A percentile compares a stretch with the other conserved stretches of the same genome.
phyloP scores from a whole-genome alignment of 371 early-diverging fungal species.

The Rhizomucor miehei region DNA sequence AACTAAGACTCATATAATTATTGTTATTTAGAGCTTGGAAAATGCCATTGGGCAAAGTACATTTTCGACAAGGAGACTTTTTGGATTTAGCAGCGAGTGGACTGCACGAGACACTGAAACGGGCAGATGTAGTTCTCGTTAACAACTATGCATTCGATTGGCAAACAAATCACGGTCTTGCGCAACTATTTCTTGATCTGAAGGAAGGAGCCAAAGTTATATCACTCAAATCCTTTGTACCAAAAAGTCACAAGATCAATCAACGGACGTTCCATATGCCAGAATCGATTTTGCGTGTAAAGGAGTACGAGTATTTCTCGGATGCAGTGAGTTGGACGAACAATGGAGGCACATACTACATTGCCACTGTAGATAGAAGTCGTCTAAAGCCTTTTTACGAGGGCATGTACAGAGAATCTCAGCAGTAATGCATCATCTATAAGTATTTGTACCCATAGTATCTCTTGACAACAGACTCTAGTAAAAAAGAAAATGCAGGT shows the following conservation, averaged over 20 bases:
- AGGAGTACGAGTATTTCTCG: slow-evolving; percentile 73
- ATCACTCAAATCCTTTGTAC: slow-evolving; percentile 79
- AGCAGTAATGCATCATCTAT: not conserved
- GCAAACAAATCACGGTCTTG: slow-evolving; percentile 76
- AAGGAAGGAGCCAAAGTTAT: slow-evolving; percentile 89
- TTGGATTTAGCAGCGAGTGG: slow-evolving; percentile 56
- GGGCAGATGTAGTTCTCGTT: slow-evolving; percentile 89
- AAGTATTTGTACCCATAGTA: too few species aligned
- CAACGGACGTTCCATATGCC: slow-evolving; percentile 76
- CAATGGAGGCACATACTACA: slow-evolving; percentile 82
- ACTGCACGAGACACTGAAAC: slow-evolving; percentile 63
- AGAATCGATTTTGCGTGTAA: slow-evolving; percentile 80
- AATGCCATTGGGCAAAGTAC: slow-evolving; percentile 62
- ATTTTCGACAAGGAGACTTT: slow-evolving; percentile 75
- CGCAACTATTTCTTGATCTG: slow-evolving; percentile 85
- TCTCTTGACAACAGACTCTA: too few species aligned
- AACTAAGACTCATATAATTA: not conserved
- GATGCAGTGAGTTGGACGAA: slow-evolving; percentile 93
- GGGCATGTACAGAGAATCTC: slow-evolving; percentile 24
- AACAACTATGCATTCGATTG: slow-evolving; percentile 94
- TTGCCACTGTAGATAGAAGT: slow-evolving; percentile 80
- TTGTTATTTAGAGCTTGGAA: slow-evolving; percentile 51
- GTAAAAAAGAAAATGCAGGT: too few species aligned
- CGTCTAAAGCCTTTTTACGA: slow-evolving; percentile 62
- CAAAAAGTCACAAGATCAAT: slow-evolving; percentile 74